A percentile compares a stretch with the other conserved stretches of the same genome.
Conservation (phyloP, 2,329 filamentous ascomycete species). For the Leptodontidium sp. region DNA sequence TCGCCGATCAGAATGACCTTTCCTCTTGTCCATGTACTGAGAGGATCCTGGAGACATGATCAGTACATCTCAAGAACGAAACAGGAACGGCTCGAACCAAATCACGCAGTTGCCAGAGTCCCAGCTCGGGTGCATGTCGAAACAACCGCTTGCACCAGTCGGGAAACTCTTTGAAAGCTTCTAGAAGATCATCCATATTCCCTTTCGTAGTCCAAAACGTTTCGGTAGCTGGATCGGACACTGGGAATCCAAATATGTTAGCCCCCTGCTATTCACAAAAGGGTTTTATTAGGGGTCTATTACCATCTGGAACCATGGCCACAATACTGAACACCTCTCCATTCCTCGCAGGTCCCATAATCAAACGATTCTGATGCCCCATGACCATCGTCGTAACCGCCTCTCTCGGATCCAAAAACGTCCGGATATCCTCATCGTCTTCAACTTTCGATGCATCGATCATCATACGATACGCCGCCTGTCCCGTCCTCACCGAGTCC, state of each 20-base stretch:
- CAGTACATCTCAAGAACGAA: neutral
- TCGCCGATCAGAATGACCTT: constrained; percentile 54
- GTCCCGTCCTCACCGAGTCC: constrained; percentile 22
- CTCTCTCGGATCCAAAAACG: constrained; percentile 48
- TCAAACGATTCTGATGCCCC: constrained; percentile 51
- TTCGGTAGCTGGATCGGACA: constrained; percentile 49
- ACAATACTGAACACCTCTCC: constrained; percentile 54
- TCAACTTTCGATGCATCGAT: constrained; percentile 48
- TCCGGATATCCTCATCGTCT: constrained; percentile 50
- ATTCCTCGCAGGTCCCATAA: constrained; percentile 55
- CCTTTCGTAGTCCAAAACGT: constrained; percentile 53
- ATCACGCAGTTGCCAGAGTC: constrained; percentile 54
- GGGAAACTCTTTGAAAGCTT: constrained; percentile 53
- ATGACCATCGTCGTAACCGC: constrained; percentile 56
- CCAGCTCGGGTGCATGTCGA: constrained; percentile 45
- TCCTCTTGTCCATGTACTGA: constrained; percentile 50
- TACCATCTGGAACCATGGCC: constrained; percentile 54
- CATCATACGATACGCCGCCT: constrained; percentile 27
- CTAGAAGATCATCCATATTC: constrained; percentile 48
- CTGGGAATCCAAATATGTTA: neutral
- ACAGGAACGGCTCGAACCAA: constrained; percentile 26
- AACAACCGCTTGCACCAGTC: constrained; percentile 50
- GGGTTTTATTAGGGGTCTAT: constrained; percentile 39
- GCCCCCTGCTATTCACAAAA: neutral
- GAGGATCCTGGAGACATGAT: constrained; percentile 43